Evolutionary conservation across 192 early-diverging fungal species (phyloP).

Genomic region (Backusella parvicylindrica): DNA sequence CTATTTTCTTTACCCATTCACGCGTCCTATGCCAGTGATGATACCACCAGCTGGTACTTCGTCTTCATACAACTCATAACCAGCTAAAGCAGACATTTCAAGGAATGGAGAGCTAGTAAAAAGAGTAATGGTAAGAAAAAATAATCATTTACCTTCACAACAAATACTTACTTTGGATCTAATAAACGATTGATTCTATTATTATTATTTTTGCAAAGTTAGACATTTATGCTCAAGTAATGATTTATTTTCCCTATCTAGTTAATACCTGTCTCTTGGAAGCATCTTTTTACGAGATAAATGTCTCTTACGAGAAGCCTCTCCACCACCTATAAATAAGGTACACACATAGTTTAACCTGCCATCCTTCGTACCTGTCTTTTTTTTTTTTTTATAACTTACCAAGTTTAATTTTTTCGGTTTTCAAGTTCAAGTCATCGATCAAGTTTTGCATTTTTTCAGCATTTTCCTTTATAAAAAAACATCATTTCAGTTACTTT

Average conservation of each 20-base stretch:
- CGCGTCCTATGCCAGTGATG: slow-evolving; percentile 94
- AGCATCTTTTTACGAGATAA: slow-evolving; percentile 82
- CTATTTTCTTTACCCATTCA: slow-evolving; percentile 63
- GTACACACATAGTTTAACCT: not conserved
- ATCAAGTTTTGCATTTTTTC: slow-evolving; percentile 64
- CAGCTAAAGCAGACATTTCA: slow-evolving; percentile 93
- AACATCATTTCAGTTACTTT: not conserved
- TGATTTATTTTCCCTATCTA: not conserved
- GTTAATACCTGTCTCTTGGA: slow-evolving; percentile 75
- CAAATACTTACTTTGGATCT: slow-evolving; percentile 61
- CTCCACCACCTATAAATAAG: slow-evolving; percentile 69
- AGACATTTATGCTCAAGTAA: slow-evolving; percentile 4
- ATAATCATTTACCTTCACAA: not conserved
- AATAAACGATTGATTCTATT: slow-evolving; percentile 66
- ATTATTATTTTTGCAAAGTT: not conserved
- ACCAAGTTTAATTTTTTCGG: slow-evolving; percentile 76
- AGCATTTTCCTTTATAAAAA: slow-evolving; percentile 86
- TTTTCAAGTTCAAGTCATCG: slow-evolving; percentile 57
- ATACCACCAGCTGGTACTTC: slow-evolving; percentile 84
- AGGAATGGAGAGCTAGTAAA: slow-evolving; percentile 82
- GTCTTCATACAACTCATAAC: slow-evolving; percentile 82
- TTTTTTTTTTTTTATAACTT: slow-evolving; percentile 12
- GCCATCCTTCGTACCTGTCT: not conserved
- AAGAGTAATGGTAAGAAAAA: not conserved
- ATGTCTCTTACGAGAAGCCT: slow-evolving; percentile 80